Conservation (phyloP, 139 green algal genomes). For the Chlorella ohadii region DNA sequence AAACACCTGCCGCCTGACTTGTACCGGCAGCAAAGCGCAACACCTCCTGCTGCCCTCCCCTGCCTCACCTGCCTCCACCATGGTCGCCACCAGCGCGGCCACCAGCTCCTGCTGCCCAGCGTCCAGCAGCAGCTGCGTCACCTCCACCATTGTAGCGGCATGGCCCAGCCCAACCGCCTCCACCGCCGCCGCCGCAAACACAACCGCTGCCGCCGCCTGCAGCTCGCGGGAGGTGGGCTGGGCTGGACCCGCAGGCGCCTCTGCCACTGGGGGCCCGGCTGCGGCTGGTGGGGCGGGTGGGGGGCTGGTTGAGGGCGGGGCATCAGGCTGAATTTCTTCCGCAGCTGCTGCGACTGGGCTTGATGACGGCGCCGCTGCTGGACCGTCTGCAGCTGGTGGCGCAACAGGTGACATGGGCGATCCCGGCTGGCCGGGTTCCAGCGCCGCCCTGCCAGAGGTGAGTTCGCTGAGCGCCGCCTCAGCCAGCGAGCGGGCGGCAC, state of each 20-base stretch:
- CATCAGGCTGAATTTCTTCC: background rate
- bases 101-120: background rate
- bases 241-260: background rate
- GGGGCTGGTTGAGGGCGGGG: too few species aligned
- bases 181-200: background rate
- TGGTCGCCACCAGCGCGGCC: background rate
- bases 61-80: background rate
- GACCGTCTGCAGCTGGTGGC: background rate
- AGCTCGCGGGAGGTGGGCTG: background rate
- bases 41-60: too few species aligned
- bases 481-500: background rate
- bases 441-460: background rate
- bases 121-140: background rate
- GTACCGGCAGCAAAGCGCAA: too few species aligned
- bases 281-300: background rate
- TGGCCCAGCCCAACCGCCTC: background rate
- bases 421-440: background rate
- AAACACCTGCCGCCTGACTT: background rate
- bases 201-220: background rate
- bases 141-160: background rate
- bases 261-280: background rate
- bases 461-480: background rate
- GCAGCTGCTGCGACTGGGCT: background rate
- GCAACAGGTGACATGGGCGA: too few species aligned
- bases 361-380: background rate